Base-by-base conservation (phyloP, 768 basidiomycete genomes). In the Leccinellum rugosiceps region DNA sequence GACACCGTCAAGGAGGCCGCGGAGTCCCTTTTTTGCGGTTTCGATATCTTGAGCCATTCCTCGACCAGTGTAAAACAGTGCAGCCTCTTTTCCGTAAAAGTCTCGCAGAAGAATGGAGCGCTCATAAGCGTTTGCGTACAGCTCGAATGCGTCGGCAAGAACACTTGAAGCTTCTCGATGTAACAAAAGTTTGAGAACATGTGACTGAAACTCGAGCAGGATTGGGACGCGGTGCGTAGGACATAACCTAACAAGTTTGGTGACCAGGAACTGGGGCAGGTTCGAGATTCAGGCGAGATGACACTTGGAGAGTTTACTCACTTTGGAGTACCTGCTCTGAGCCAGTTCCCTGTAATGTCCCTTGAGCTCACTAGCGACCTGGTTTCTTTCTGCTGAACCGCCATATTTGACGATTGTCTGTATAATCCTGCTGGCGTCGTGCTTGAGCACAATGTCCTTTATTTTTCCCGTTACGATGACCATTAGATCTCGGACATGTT, bases 321-420 rank as follows among this genome's bases (percentile, higher is more conserved):
- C 92, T 80, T 94, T 96, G 35, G 92, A 93, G 69, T 97, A 97
- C 74, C 89, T 94, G 66, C 84, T 90, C 72, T 92, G 88, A 38
- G 87, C 86, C 53, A 96, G 78, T 43, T 85, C 85, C 67, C 78
- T 83, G 67, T 86, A 96, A 55, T 80, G 79, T 1, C 93, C 93
- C 68, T 90, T 87, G 49, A 97, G 78, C 73, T 97, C 94, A 10
- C 72, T 72, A 0, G 92, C 94, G 49, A 97, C 81, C 68, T 92
- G 87, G 43, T 91, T 83, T 46, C 93, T 73, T 71, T 95, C 88
- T 50, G 69, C 75, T 67, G 80, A 87, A 19, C 83, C 78, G 4
- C 94, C 94, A 58, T 88, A 84, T 67, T 90, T 94, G 49, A 96
- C 88, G 13, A 90, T 76, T 0, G 85, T 89, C 70, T 90, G 88